Percentiles rank a stretch among this genome's conserved stretches.
phyloP scores from a whole-genome alignment of 768 basidiomycete species.

The Rhizopogon roseolus region DNA sequence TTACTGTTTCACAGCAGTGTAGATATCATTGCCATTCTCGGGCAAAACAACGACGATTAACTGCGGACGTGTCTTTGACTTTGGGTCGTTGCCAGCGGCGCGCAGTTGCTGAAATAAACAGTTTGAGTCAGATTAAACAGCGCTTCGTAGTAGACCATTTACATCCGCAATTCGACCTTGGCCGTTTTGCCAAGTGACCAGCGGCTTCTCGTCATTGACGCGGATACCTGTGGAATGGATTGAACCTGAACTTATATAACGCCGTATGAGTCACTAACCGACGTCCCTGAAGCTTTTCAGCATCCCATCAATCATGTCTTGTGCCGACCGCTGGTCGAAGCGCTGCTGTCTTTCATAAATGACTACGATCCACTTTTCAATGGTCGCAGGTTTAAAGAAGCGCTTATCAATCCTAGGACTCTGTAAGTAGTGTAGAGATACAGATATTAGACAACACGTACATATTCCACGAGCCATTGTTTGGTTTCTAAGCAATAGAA shows the following conservation, averaged over 20 bases:
- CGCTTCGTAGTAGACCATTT: conserved; percentile 4
- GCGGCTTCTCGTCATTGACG: conserved; percentile 39
- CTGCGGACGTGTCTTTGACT: conserved; percentile 39
- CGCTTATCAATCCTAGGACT: conserved; percentile 60
- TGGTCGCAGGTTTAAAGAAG: conserved; percentile 52
- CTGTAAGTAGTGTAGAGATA: not conserved
- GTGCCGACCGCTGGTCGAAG: conserved; percentile 43
- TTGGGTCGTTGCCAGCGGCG: conserved; percentile 41
- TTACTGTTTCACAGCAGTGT: conserved; percentile 75
- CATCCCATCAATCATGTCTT: conserved; percentile 54
- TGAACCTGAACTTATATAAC: not conserved
- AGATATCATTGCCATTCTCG: conserved; percentile 71
- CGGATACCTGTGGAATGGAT: conserved; percentile 44
- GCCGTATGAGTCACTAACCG: conserved; percentile 40
- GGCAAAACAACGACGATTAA: conserved; percentile 69
- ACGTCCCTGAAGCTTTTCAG: conserved; percentile 45
- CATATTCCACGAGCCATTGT: conserved; percentile 80
- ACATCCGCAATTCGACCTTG: conserved; percentile 51
- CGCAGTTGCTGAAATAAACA: conserved; percentile 37
- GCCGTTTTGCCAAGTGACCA: conserved; percentile 52
- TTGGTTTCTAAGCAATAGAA: conserved; percentile 39
- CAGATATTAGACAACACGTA: conserved; percentile 19
- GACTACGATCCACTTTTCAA: conserved; percentile 59
- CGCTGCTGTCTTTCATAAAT: conserved; percentile 60
- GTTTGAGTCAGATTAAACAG: not conserved